Percentiles rank a stretch among this genome's conserved stretches.
phyloP scores from a whole-genome alignment of 2,329 filamentous ascomycete genomes.

The Colletotrichum shisoi region DNA sequence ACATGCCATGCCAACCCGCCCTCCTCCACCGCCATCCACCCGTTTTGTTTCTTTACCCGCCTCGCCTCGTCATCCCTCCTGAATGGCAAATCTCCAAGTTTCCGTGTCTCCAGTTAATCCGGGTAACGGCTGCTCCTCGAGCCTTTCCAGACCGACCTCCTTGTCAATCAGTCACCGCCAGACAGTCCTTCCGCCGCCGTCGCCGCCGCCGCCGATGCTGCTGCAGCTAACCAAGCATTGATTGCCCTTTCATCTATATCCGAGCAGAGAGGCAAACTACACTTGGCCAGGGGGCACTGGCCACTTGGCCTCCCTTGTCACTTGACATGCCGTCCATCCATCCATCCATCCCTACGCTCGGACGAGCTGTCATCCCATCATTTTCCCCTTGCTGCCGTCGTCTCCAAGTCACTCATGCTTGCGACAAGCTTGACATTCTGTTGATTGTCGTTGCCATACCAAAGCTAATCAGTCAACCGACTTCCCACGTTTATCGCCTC shows the following conservation, averaged over 20 bases:
- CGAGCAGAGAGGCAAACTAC: constrained; percentile 14
- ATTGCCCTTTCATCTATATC: constrained; percentile 13
- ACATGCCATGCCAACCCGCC: constrained; percentile 13
- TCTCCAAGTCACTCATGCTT: constrained; percentile 5
- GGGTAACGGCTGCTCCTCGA: constrained; percentile 20
- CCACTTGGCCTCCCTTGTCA: neutral
- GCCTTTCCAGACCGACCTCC: neutral
- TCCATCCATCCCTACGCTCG: constrained; percentile 10
- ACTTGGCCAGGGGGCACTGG: constrained; percentile 3
- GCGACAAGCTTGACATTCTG: constrained; percentile 4
- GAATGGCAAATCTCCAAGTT: constrained; percentile 1
- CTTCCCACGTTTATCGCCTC: neutral
- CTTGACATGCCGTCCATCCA: neutral
- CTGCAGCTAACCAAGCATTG: constrained; percentile 21
- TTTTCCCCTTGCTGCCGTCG: neutral
- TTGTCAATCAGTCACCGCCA: neutral
- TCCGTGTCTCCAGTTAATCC: constrained; percentile 26
- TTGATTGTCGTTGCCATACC: neutral
- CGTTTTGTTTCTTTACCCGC: constrained; percentile 27
- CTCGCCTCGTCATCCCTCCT: constrained; percentile 17
- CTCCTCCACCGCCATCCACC: constrained; percentile 6
- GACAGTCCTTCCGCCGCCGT: neutral
- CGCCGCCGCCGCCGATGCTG: neutral
- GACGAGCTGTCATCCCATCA: constrained; percentile 13
- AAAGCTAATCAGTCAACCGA: neutral